Base-by-base conservation (phyloP, 805 yeast genomes). In the Alloascoidea africana region DNA sequence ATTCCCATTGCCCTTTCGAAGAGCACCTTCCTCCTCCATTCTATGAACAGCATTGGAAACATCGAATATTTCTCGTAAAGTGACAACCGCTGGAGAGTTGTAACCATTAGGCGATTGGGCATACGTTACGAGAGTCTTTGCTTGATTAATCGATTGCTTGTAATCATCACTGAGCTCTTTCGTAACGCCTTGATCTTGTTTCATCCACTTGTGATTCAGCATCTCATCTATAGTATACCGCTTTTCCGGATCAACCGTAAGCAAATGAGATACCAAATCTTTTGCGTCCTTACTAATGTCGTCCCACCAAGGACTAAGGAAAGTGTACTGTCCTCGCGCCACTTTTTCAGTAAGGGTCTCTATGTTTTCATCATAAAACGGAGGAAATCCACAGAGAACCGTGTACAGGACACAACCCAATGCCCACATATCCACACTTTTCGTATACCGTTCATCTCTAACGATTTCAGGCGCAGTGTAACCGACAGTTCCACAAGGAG, bases 291-390 rank as follows among this genome's bases (percentile, higher is more conserved):
- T 56, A 37, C 78, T 66, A 27, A 82, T 77, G 52, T 82, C 93
- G 55, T 81, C 91, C 84, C 91, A 82, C 94, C 94, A 82, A 1
- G 94, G 94, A 41, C 69, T 60, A 38, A 82, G 60, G 52, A 80
- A 82, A n/a, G 72, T 69, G 54, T 68, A 82, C 40, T 80, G 76
- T 27, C 91, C 93, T 35, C 63, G 64, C 8, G 80, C 63, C 19
- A 80, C 83, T 52, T 81, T 82, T 39, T 66, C 66, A 3, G 86
- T 75, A 35, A 82, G 60, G 36, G 62, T 64, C 48, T 79, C 77
- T 42, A 76, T 81, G 43, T 60, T 62, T 37, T 64, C 69, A 46
- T 83, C 89, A 51, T 74, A 77, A 50, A 76, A 76, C 13, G 85
- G 85, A 1, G 85, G 84, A 49, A 77, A 76, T 0, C 85, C 85